These are phyloP conservation scores for Aegilops tauschii DNA, from an alignment of 176 grass and related monocot species.

Conservation along the genomic window DNA sequence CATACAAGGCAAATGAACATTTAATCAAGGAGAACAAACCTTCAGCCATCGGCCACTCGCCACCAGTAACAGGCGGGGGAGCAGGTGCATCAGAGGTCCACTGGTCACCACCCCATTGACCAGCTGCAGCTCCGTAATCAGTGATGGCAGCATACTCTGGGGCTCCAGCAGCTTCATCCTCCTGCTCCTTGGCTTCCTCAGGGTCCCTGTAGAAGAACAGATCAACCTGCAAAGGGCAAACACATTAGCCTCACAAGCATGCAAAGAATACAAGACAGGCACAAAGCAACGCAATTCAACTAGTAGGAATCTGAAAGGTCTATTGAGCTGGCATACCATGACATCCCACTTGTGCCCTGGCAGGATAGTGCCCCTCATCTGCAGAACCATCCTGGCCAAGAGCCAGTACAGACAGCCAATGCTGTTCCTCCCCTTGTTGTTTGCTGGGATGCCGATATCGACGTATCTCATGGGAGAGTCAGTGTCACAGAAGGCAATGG, in stretches of 20 bases:
- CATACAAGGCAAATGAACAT: background rate
- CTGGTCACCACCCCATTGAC: constrained; percentile 62
- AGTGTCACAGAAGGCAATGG: constrained; percentile 92
- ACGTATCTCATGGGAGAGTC: constrained; percentile 94
- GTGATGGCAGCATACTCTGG: constrained; percentile 56
- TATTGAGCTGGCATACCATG: constrained; percentile 46
- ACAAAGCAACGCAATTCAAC: background rate
- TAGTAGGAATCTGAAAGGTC: too few species aligned
- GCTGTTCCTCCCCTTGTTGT: constrained; percentile 91
- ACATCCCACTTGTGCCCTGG: constrained; percentile 88
- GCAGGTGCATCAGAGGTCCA: constrained; percentile 58
- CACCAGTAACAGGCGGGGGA: constrained; percentile 27
- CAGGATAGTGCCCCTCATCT: constrained; percentile 84
- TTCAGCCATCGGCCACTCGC: constrained; percentile 46
- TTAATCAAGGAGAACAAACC: constrained; percentile 31
- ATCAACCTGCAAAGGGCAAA: constrained; percentile 57
- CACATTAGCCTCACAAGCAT: background rate
- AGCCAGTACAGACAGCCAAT: constrained; percentile 96
- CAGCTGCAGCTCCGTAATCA: constrained; percentile 45
- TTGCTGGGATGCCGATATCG: constrained; percentile 83
- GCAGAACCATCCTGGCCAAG: constrained; percentile 85
- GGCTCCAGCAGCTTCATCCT: constrained; percentile 62
- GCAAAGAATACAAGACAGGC: background rate
- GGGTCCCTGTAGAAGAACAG: constrained; percentile 93
- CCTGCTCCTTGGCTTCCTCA: constrained; percentile 90